Percentiles rank a stretch among this genome's conserved stretches.
These are phyloP conservation scores for Microsporum ferrugineum DNA, from an alignment of 2,329 filamentous ascomycete species.

Conservation along the genomic window DNA sequence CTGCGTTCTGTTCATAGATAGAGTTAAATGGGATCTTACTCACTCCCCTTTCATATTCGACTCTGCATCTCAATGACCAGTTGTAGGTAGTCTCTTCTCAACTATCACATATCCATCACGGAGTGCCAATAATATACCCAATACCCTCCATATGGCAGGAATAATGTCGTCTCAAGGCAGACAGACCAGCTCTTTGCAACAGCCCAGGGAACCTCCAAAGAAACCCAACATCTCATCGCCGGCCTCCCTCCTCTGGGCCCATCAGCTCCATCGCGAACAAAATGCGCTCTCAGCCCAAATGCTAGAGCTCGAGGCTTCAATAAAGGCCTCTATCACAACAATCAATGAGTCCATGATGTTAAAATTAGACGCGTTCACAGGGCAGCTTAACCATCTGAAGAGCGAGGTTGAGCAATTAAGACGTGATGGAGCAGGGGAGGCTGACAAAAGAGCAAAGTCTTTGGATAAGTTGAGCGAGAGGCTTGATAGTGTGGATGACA, in stretches of 20 bases:
- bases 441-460: background rate
- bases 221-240: constrained; percentile 10
- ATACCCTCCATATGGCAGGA: background rate
- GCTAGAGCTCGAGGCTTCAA: constrained; percentile 15
- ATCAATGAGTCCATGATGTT: background rate
- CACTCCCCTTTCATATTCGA: background rate
- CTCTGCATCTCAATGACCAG: too few species aligned
- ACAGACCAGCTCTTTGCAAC: constrained; percentile 6
- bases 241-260: constrained; percentile 27
- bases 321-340: background rate
- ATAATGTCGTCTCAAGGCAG: background rate
- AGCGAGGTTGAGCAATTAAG: background rate
- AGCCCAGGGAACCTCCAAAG: background rate
- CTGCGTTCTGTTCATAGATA: constrained; percentile 1
- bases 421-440: constrained; percentile 15
- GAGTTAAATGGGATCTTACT: background rate
- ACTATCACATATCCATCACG: background rate
- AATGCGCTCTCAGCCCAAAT: constrained; percentile 22
- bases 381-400: background rate
- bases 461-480: background rate
- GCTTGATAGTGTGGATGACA: background rate
- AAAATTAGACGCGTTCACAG: background rate
- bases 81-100: background rate
- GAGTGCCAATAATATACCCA: background rate
- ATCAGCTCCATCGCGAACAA: constrained; percentile 30